These are phyloP conservation scores for Hanseniaspora valbyensis DNA, from an alignment of 805 yeast genomes.

Conservation along the genomic window DNA sequence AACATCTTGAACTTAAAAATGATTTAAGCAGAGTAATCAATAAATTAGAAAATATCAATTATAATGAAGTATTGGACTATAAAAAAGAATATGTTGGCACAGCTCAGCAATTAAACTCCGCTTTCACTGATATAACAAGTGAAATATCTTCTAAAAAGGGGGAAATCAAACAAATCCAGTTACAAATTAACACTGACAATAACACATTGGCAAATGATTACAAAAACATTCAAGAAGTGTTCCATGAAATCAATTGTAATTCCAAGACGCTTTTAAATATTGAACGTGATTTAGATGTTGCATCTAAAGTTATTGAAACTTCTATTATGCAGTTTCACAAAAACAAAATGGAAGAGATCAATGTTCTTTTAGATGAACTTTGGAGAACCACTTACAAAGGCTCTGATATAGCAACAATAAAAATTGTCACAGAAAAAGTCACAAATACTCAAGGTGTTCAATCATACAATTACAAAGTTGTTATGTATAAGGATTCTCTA, in stretches of 20 bases:
- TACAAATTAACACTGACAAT: slow-evolving; percentile 42
- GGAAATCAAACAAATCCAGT: slow-evolving; percentile 71
- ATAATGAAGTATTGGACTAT: slow-evolving; percentile 47
- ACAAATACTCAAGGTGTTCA: slow-evolving; percentile 35
- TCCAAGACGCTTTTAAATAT: slow-evolving; percentile 8
- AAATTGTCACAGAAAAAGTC: slow-evolving; percentile 67
- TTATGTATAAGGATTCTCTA: slow-evolving; percentile 83
- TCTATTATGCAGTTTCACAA: slow-evolving; percentile 91
- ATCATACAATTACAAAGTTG: slow-evolving; percentile 84
- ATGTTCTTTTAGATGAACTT: slow-evolving; percentile 72
- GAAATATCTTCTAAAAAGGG: slow-evolving; percentile 69
- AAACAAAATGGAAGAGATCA: slow-evolving; percentile 84
- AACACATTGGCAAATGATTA: slow-evolving; percentile 56
- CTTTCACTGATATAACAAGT: slow-evolving; percentile 47
- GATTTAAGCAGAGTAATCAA: slow-evolving; percentile 40
- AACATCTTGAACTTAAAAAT: slow-evolving; percentile 44
- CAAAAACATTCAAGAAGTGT: slow-evolving; percentile 49
- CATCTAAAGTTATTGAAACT: slow-evolving; percentile 74
- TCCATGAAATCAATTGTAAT: slow-evolving; percentile 10
- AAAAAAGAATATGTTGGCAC: slow-evolving; percentile 51
- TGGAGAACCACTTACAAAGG: slow-evolving; percentile 95
- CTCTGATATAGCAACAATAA: slow-evolving; percentile 84
- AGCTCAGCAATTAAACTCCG: slow-evolving; percentile 39
- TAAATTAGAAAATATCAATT: slow-evolving; percentile 39
- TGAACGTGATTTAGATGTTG: slow-evolving; percentile 54